Base-by-base conservation (phyloP, 1,284 basidiomycete species). In the Leccinum pachyderme region DNA sequence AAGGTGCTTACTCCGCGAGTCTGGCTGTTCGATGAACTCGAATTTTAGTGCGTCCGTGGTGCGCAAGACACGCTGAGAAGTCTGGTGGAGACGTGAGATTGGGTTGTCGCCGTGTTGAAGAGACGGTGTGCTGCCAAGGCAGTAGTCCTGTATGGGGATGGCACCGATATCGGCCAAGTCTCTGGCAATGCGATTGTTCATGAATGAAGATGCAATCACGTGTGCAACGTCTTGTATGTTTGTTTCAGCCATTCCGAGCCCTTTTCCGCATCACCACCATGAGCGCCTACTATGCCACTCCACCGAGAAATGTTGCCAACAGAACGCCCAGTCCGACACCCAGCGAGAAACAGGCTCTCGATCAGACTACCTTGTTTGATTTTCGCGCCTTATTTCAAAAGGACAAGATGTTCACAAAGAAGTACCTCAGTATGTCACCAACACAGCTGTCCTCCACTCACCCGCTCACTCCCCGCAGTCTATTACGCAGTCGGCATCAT, bases 321-420 rank as follows among this genome's bases (percentile, higher is more conserved):
- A 64, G 81, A 33, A 84, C 82, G 4, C 82, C 82, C 15, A 83
- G 82, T 59, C 83, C 83, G 0, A 83, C 84, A 0, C 84, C 83
- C 5, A 83, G 81, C 62, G 83, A 86, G 67, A 64, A 65, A 29
- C 74, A 72, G 45, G 75, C 77, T 47, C 66, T 84, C 54, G 58
- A 63, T 6, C 67, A 72, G 49, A 73, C 65, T 3, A 67, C 75
- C 2, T 73, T 78, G 24, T 63, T 84, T 54, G 72, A 79, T 60
- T 77, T 76, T 70, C 74, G 73, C 44, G n/a, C 57, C 15, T 59
- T 69, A 2, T 61, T 81, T 22, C 60, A 58, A 7, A 75, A 65
- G 37, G 69, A 71, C 54, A 70, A 68, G 49, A 1, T 71, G 25
- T 51, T 69, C 24, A 55, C 67, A 0, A 68, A 46, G 49, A 57